Percentiles rank a stretch among this genome's conserved stretches.
phyloP scores from a whole-genome alignment of 2,329 filamentous ascomycete genomes.

The Ophiostoma pallidulum region DNA sequence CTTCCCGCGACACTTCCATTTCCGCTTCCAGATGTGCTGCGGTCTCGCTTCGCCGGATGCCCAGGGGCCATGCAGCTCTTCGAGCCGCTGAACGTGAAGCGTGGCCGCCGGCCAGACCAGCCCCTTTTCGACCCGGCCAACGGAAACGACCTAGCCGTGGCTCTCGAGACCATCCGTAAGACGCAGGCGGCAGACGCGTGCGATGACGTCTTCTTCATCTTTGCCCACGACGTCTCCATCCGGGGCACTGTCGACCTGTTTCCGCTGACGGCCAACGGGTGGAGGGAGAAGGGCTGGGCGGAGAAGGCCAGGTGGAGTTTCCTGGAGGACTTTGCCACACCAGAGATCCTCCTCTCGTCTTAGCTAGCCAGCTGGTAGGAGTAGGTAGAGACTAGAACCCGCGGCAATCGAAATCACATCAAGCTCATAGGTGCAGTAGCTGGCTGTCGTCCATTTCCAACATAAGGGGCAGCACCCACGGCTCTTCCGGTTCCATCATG shows the following conservation, averaged over 20 bases:
- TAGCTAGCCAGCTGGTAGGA: too few species aligned
- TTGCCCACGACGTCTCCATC: conserved; percentile 38
- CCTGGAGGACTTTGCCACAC: conserved; percentile 39
- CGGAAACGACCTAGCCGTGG: conserved; percentile 26
- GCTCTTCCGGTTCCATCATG: neutral
- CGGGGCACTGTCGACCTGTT: conserved; percentile 35
- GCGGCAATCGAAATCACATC: too few species aligned
- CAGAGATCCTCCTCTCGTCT: too few species aligned
- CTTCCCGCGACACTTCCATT: conserved; percentile 17
- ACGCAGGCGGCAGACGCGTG: conserved; percentile 36
- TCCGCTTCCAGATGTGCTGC: conserved; percentile 29
- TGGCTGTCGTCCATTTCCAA: conserved; percentile 1
- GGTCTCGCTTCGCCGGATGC: conserved; percentile 15
- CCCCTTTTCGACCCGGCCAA: too few species aligned
- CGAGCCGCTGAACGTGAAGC: too few species aligned
- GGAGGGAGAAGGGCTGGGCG: conserved; percentile 36
- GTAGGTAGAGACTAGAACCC: too few species aligned
- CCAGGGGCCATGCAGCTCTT: conserved; percentile 16
- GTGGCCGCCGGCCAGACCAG: too few species aligned
- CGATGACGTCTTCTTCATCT: conserved; percentile 34
- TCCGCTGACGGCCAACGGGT: conserved; percentile 37
- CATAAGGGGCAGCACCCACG: conserved; percentile 3
- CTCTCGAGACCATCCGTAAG: conserved; percentile 35
- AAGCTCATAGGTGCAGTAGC: too few species aligned
- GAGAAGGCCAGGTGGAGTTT: conserved; percentile 39